Percentiles rank a stretch among this genome's conserved stretches.
phyloP scores from a whole-genome alignment of 169 alveolate species.

The Plasmodium gonderi region DNA sequence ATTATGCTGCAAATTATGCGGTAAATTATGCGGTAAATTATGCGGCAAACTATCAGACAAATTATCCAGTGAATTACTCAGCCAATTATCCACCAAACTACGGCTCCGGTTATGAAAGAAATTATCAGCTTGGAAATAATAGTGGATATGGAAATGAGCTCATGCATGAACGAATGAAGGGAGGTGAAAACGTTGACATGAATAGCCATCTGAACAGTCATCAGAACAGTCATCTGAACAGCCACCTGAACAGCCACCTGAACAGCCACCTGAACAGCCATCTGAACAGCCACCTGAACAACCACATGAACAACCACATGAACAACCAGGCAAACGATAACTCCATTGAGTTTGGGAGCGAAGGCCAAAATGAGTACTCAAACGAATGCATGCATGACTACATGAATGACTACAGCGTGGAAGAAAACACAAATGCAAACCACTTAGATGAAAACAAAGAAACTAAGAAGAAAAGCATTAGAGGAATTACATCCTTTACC shows the following conservation, averaged over 20 bases:
- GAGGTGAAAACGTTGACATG: neutral
- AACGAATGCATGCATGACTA: neutral
- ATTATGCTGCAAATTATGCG: neutral
- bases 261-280: neutral
- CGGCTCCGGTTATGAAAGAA: neutral
- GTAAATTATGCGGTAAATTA: neutral
- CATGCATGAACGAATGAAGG: too few relatives aligned
- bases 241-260: neutral
- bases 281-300: neutral
- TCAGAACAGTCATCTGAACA: neutral
- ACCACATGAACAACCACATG: neutral
- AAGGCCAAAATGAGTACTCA: neutral
- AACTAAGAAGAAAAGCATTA: constrained; percentile 11
- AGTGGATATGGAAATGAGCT: too few relatives aligned
- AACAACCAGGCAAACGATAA: neutral
- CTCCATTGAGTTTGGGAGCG: neutral
- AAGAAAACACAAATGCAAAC: neutral
- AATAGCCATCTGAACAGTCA: neutral
- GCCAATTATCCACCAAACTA: neutral
- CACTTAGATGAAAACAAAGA: constrained; percentile 3
- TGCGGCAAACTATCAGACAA: neutral
- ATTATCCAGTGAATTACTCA: neutral
- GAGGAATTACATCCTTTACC: constrained; percentile 71
- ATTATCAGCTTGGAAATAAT: neutral
- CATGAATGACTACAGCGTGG: neutral